Evolutionary conservation across 2,329 filamentous ascomycete genomes (phyloP).

Genomic region (Fusarium palustre): DNA sequence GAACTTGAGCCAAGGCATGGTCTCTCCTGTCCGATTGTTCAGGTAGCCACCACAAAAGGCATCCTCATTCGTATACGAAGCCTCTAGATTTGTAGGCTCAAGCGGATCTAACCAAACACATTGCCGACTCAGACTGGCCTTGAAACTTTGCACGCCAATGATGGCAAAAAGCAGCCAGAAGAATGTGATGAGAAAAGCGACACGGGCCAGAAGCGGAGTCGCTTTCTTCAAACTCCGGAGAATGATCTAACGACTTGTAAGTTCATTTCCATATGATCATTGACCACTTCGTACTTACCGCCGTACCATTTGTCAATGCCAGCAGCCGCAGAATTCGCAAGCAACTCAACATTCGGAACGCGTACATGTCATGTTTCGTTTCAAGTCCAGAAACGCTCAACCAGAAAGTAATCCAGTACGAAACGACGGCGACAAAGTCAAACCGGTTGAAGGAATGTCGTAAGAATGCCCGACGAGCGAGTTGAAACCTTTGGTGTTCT

Average conservation of each 20-base stretch:
- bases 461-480: conserved; percentile 91
- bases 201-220: conserved; percentile 88
- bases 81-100: conserved; percentile 65
- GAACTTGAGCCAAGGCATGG: conserved; percentile 74
- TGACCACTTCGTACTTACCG: conserved; percentile 65
- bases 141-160: conserved; percentile 96
- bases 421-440: conserved; percentile 93
- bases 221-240: conserved; percentile 95
- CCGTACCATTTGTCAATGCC: conserved; percentile 91
- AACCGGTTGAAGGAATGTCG: conserved; percentile 96
- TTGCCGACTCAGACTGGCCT: conserved; percentile 80
- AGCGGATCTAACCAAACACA: conserved; percentile 81
- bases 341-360: conserved; percentile 97
- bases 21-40: conserved; percentile 65
- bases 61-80: conserved; percentile 71
- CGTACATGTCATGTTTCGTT: conserved; percentile 76
- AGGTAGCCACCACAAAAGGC: conserved; percentile 91
- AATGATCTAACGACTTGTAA: conserved; percentile 73
- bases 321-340: conserved; percentile 92
- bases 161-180: conserved; percentile 99
- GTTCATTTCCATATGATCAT: not conserved
- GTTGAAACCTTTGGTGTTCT: conserved; percentile 84
- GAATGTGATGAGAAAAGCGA: conserved; percentile 93
- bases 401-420: conserved; percentile 91
- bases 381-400: conserved; percentile 79